These are phyloP conservation scores for Candida berthetii DNA, from an alignment of 805 yeast species.

Conservation along the genomic window DNA sequence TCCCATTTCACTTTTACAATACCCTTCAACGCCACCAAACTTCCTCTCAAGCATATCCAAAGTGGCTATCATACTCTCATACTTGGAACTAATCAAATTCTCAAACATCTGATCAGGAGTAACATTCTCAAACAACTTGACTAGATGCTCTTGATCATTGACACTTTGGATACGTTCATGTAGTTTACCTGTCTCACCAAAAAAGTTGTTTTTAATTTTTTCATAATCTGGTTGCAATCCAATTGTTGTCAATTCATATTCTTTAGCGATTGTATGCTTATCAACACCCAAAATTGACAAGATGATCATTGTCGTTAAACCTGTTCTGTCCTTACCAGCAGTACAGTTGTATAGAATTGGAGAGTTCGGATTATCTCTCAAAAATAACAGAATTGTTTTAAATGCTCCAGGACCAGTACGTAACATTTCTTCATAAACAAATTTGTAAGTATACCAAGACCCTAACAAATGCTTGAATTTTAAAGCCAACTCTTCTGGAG, in stretches of 20 bases:
- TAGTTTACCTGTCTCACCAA: slow-evolving; percentile 1
- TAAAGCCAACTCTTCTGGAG: slow-evolving; percentile 59
- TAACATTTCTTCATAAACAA: slow-evolving; percentile 57
- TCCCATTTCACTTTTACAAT: slow-evolving; percentile 36
- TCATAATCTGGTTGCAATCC: slow-evolving; percentile 48
- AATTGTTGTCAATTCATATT: slow-evolving; percentile 67
- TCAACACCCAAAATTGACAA: slow-evolving; percentile 62
- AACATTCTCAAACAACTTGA: slow-evolving; percentile 5
- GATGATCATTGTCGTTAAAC: slow-evolving; percentile 63
- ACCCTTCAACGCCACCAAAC: slow-evolving; percentile 50
- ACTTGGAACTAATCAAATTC: slow-evolving; percentile 55
- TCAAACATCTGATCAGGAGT: slow-evolving; percentile 42
- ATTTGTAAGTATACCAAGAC: slow-evolving; percentile 56
- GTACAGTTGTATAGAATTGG: slow-evolving; percentile 69
- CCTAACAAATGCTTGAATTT: slow-evolving; percentile 48
- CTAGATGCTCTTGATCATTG: slow-evolving; percentile 1
- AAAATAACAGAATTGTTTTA: slow-evolving; percentile 42
- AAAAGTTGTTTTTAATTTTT: slow-evolving; percentile 15
- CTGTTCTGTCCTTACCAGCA: slow-evolving; percentile 87
- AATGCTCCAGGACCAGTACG: slow-evolving; percentile 41
- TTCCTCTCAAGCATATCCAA: slow-evolving; percentile 43
- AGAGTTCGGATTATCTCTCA: slow-evolving; percentile 47
- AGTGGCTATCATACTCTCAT: slow-evolving; percentile 65
- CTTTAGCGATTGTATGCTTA: slow-evolving; percentile 57
- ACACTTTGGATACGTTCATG: slow-evolving; percentile 2